Base-by-base conservation (phyloP, 2,329 filamentous ascomycete species). In the Colletotrichum caudatum region DNA sequence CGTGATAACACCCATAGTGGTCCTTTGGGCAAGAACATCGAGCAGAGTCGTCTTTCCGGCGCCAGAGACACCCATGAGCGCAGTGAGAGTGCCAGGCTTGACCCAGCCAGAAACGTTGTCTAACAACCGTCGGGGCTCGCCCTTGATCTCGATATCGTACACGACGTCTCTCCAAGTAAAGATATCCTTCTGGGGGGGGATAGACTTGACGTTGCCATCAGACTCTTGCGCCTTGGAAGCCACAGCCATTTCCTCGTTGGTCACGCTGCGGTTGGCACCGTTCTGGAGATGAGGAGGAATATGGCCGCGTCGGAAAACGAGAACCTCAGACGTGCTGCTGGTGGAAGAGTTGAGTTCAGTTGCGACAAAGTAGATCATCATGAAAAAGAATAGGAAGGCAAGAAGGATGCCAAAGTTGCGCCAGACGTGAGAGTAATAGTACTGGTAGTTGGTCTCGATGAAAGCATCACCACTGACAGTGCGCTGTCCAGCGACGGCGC, bases 71-170 rank as follows among this genome's bases (percentile, higher is more conserved):
- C 91, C 89, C 89, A 91, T 91, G 7, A 97, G 84, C 1, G 94
- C 94, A 3, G 94, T 97, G 44, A 97, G 82, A 1, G 93, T 97
- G 39, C 94, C 94, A 41, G 39, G 39, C 79, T 95, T 95, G 68
- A 97, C 93, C 93, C 93, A 97, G 7, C 94, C 94, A 75, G 93
- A 90, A 1, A 97, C 92, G 67, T 94, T 84, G 75, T 97, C 91
- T 64, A 97, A 82, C 72, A 97, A 79, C 23, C 92, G 87, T n/a
- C 93, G 88, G 1, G 86, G 82, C 74, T 93, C 88, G 1, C 86
- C 86, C 81, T 96, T 96, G 81, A 97, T 93, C 75, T 92, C 88
- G 74, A 90, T 87, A 26, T 90, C 86, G 68, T 88, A 97, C 74
- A 90, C 91, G 0, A 96, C 91, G 75, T 94, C 86, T 66, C 89